Base-by-base conservation (phyloP, 352 stramenopile species). In the Saprolegnia parasitica region DNA sequence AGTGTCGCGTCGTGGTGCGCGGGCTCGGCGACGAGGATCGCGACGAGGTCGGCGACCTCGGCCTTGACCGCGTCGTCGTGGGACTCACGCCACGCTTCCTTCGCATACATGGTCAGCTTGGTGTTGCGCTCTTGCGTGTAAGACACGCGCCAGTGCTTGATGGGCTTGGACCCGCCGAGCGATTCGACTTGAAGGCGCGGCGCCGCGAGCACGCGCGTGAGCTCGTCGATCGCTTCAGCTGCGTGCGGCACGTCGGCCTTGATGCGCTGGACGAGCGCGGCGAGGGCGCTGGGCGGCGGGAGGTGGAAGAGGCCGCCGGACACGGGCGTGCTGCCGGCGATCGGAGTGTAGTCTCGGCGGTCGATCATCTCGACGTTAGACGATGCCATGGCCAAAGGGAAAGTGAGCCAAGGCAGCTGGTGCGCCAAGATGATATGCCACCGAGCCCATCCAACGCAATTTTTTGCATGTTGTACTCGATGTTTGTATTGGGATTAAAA, bases 311-410 rank as follows among this genome's bases (percentile, higher is more conserved):
- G 35, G 35, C 52, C 35, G 8, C 52, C 52, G 11, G 24, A 20
- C 13, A 24, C 13, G 13, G 52, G 52, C n/a, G 47, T 29, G 5
- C 47, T 23, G 8, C 52, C 52, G 35, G 11, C 52, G 63, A 67
- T 45, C 60, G 63, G 63, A n/a, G 63, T 70, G 29, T 70, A 70
- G n/a, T 61, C 63, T 42, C 61, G 62, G 63, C 45, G 46, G 23
- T 70, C 26, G n/a, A 70, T 23, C 46, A 61, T 47, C 63, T 70
- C 63, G 24, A 62, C 50, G 18, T 5, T 5, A 35, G 29, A 35
- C 29, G 63, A 70, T 16, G 45, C 35, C 63, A 70, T 70, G 16
- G 26, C 42, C 18, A n/a, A 49, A 49, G 3, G 11, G 13, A n/a
- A n/a, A 49, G 42, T 49, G 42, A 49, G 13, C 11, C 42, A n/a